Percentiles rank a stretch among this genome's conserved stretches.
Evolutionary conservation across 1,139 yeast genomes (phyloP).

Genomic region (Candida glucosophila): DNA sequence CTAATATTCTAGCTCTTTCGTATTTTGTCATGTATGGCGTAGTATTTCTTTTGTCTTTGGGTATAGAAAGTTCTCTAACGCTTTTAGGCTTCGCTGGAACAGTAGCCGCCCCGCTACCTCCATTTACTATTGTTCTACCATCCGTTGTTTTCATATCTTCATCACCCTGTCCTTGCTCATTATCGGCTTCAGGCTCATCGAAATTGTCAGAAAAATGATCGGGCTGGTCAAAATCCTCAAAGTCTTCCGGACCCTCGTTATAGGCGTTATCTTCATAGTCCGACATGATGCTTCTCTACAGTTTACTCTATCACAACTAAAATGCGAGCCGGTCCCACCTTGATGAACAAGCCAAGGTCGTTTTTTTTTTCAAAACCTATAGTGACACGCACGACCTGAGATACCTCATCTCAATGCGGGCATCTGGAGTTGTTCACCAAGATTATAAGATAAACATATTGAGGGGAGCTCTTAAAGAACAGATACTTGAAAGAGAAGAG

Average conservation of each 20-base stretch:
- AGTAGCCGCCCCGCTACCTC: slow-evolving; percentile 57
- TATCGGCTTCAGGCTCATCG: slow-evolving; percentile 33
- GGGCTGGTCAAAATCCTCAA: slow-evolving; percentile 69
- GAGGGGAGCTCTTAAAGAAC: too few relatives aligned
- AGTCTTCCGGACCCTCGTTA: slow-evolving; percentile 74
- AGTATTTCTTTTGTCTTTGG: slow-evolving; percentile 81
- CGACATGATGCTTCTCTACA: slow-evolving; percentile 22
- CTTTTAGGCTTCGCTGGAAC: slow-evolving; percentile 52
- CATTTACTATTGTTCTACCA: slow-evolving; percentile 64
- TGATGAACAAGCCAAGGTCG: too few relatives aligned
- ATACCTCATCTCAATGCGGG: too few relatives aligned
- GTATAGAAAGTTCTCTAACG: slow-evolving; percentile 75
- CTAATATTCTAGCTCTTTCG: slow-evolving; percentile 93
- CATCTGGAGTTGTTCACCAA: too few relatives aligned
- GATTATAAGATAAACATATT: too few relatives aligned
- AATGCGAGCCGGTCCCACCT: too few relatives aligned
- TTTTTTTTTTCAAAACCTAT: too few relatives aligned
- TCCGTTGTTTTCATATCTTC: slow-evolving; percentile 62
- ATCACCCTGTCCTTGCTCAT: slow-evolving; percentile 12
- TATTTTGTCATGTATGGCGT: slow-evolving; percentile 99
- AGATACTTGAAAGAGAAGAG: too few relatives aligned
- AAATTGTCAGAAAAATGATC: slow-evolving; percentile 70
- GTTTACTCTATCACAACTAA: too few relatives aligned
- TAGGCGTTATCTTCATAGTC: slow-evolving; percentile 51
- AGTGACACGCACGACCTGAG: too few relatives aligned